Percentiles rank a stretch among this genome's conserved stretches.
Conservation (phyloP, 345 rosid genomes). For the Moricandia arvensis region DNA sequence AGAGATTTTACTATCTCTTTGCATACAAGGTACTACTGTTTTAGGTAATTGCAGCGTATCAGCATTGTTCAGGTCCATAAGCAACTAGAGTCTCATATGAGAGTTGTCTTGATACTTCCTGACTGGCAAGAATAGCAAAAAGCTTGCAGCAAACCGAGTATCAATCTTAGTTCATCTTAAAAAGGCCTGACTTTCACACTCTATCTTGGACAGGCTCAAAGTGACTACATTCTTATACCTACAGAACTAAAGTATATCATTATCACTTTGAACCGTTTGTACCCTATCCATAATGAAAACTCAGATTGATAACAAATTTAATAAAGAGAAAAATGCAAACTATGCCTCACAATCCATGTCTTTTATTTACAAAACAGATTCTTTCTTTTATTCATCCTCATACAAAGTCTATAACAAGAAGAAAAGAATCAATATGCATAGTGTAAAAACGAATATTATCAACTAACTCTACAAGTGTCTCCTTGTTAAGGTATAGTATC, state of each 20-base stretch:
- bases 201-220: neutral
- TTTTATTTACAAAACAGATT: constrained; percentile 34
- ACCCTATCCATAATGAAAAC: constrained; percentile 1
- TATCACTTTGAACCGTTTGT: too few species aligned
- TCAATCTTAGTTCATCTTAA: too few species aligned
- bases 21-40: neutral
- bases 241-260: neutral
- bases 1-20: neutral
- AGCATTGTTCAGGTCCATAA: neutral
- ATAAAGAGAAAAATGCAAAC: neutral
- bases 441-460: constrained; percentile 14
- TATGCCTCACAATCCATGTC: constrained; percentile 18
- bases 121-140: neutral
- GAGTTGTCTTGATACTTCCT: constrained; percentile 1
- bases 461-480: constrained; percentile 30
- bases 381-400: constrained; percentile 11
- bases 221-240: constrained; percentile 7
- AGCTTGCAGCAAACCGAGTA: constrained; percentile 7
- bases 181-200: neutral
- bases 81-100: neutral
- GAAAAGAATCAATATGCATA: constrained; percentile 36
- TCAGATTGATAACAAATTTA: neutral
- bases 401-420: constrained; percentile 26
- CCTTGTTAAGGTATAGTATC: constrained; percentile 23
- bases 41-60: neutral